phyloP scores from a whole-genome alignment of 169 alveolate genomes.

The Babesia sp. region DNA sequence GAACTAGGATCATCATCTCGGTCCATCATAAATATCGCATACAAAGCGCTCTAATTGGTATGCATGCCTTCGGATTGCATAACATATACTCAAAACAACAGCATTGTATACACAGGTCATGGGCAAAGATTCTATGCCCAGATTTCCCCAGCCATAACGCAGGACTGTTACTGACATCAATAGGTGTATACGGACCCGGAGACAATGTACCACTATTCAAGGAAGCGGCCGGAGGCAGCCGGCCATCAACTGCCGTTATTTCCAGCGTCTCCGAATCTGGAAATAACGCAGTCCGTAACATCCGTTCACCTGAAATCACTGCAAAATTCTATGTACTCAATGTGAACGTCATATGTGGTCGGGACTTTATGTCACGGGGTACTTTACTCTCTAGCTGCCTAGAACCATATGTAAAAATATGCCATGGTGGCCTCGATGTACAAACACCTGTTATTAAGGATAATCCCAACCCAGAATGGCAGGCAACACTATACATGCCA shows the following conservation, averaged over 20 bases:
- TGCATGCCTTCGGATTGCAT: slow-evolving; percentile 80
- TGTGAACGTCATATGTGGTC: slow-evolving; percentile 71
- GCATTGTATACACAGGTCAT: slow-evolving; percentile 82
- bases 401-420: slow-evolving; percentile 81
- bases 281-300: slow-evolving; percentile 6
- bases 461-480: slow-evolving; percentile 84
- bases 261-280: slow-evolving; percentile 7
- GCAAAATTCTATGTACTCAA: slow-evolving; percentile 44
- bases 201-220: slow-evolving; percentile 81
- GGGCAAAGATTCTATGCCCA: slow-evolving; percentile 75
- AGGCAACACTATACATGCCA: slow-evolving; percentile 77
- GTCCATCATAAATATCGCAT: slow-evolving; percentile 79
- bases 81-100: slow-evolving; percentile 79
- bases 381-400: slow-evolving; percentile 34
- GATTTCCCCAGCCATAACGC: slow-evolving; percentile 60
- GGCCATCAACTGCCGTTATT: slow-evolving; percentile 20
- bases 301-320: slow-evolving; percentile 41
- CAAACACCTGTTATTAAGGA: slow-evolving; percentile 77
- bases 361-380: slow-evolving; percentile 68
- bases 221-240: slow-evolving; percentile 66
- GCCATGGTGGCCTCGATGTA: slow-evolving; percentile 79
- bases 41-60: slow-evolving; percentile 80
- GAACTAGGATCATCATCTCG: slow-evolving; percentile 78
- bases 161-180: slow-evolving; percentile 77
- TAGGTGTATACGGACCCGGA: slow-evolving; percentile 85